Evolutionary conservation across 2,329 filamentous ascomycete species (phyloP), one percentile per base, ranked within the genome.

Genomic region (Fusarium robinianum): DNA sequence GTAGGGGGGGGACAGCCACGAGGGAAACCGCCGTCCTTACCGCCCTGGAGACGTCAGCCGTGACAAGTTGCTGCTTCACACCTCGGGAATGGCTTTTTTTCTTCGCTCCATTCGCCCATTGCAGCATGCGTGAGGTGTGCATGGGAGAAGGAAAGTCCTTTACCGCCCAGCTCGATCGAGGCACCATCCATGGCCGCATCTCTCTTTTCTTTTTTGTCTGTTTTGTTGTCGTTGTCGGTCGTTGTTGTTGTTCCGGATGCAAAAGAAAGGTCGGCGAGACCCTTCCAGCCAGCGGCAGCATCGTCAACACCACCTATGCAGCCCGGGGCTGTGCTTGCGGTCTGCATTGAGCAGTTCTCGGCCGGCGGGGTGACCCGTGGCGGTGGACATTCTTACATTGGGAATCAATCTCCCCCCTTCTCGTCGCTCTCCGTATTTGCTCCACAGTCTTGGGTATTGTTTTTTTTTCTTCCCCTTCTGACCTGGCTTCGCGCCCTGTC

Each of bases 331-430:
- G 27, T 11, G 27, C 26, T 19, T n/a, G 21, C 19, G 36, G 35
- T 26, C 17, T 39, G 41, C 33, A 44, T 32, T 32, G 12, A 16
- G 34, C 30, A 31, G 29, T 35, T 32, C 26, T 36, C 24, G 21
- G n/a, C 35, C 33, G 29, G 45, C 24, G 25, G 35, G 31, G 45
- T n/a, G 50, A 53, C 35, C 52, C 36, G 49, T 50, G 41, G 50
- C 42, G 35, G 49, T 39, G 41, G 49, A 30, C 32, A 31, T 23
- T 16, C n/a, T 38, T 21, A 10, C 30, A 14, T 29, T 33, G n/a
- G n/a, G n/a, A n/a, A n/a, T n/a, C n/a, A n/a, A n/a, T n/a, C n/a
- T n/a, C n/a, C n/a, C n/a, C n/a, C n/a, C n/a, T n/a, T n/a, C n/a
- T n/a, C n/a, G n/a, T n/a, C n/a, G n/a, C 38, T 52, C 51, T 39